phyloP scores from a whole-genome alignment of 2,329 filamentous ascomycete genomes.

The Byssochlamys sp. region DNA sequence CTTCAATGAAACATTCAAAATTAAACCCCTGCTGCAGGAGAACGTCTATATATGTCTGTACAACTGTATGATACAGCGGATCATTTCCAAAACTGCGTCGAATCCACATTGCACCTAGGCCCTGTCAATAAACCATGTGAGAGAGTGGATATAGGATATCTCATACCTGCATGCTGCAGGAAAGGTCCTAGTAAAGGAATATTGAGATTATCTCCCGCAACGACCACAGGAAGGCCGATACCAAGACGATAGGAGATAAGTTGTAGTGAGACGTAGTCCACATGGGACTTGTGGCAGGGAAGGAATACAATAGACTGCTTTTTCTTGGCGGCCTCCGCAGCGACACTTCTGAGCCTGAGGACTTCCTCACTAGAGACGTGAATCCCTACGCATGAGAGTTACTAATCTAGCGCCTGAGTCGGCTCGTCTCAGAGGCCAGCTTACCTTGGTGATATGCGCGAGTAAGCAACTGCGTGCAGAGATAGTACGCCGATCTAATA shows the following conservation, averaged over 20 bases:
- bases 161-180: constrained; percentile 71
- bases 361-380: constrained; percentile 95
- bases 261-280: constrained; percentile 91
- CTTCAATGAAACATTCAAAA: constrained; percentile 95
- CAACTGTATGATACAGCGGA: constrained; percentile 78
- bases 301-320: constrained; percentile 95
- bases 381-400: constrained; percentile 46
- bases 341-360: constrained; percentile 67
- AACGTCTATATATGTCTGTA: constrained; percentile 92
- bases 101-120: constrained; percentile 79
- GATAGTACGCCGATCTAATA: constrained; percentile 83
- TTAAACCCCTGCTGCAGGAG: constrained; percentile 84
- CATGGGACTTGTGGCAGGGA: constrained; percentile 86
- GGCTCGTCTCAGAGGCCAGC: not conserved
- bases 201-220: constrained; percentile 92
- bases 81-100: constrained; percentile 86
- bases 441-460: constrained; percentile 84
- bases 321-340: constrained; percentile 69
- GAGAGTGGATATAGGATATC: constrained; percentile 1
- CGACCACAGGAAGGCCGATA: constrained; percentile 77
- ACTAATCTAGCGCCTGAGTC: not conserved
- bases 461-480: constrained; percentile 77
- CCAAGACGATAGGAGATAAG: constrained; percentile 91
- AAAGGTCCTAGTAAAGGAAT: constrained; percentile 84
- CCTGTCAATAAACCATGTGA: constrained; percentile 9